phyloP scores from a whole-genome alignment of 2,329 filamentous ascomycete genomes.

The Tetracladium maxilliforme region DNA sequence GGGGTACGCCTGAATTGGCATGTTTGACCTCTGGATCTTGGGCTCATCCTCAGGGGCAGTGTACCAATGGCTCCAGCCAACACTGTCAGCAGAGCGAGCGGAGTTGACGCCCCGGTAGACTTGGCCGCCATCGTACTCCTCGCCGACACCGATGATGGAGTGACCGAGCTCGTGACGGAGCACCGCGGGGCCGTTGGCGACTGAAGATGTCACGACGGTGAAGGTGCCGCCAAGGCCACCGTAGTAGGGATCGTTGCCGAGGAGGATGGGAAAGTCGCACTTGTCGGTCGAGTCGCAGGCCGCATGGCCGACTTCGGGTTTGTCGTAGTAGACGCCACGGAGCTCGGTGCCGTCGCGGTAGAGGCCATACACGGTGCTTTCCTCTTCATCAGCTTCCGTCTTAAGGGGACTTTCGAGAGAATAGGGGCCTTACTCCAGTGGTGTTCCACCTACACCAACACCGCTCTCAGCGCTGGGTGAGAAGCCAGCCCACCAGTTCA shows the following conservation, averaged over 20 bases:
- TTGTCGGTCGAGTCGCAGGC: constrained; percentile 15
- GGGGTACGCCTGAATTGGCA: constrained; percentile 16
- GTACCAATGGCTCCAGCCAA: constrained; percentile 15
- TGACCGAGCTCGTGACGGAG: constrained; percentile 16
- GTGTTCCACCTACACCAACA: constrained; percentile 12
- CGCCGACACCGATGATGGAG: constrained; percentile 15
- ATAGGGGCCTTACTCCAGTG: constrained; percentile 14
- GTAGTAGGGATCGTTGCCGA: constrained; percentile 15
- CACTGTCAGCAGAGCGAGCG: constrained; percentile 7
- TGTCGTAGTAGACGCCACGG: constrained; percentile 15
- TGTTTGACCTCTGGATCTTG: constrained; percentile 12
- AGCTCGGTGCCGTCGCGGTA: constrained; percentile 16
- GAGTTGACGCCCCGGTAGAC: constrained; percentile 14
- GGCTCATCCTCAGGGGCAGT: constrained; percentile 11
- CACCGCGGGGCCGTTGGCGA: constrained; percentile 12
- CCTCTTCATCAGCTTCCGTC: background rate
- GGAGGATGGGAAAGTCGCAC: constrained; percentile 16
- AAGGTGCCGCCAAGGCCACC: constrained; percentile 15
- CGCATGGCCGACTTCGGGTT: constrained; percentile 13
- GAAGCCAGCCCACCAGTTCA: constrained; percentile 17
- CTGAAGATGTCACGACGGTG: constrained; percentile 14
- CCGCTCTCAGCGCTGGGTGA: constrained; percentile 14
- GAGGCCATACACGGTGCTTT: constrained; percentile 16
- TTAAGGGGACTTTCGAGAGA: constrained; percentile 1
- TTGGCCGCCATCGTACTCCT: constrained; percentile 14